Base-by-base conservation (phyloP, 768 basidiomycete genomes). In the Thelephora ganbajun region DNA sequence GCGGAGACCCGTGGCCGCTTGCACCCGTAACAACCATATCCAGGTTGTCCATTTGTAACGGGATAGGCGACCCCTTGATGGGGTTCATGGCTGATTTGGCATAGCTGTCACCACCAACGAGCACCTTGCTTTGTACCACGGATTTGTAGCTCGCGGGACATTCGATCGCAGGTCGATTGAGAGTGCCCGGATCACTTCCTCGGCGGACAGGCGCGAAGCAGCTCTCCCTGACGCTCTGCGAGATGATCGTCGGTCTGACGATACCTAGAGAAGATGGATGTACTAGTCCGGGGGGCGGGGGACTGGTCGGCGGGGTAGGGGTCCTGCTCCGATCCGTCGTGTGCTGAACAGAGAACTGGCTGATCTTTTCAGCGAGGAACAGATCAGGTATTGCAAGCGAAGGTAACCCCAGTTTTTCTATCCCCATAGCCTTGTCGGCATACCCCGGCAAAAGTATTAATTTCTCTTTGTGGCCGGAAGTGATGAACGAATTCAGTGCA, bases 371-470 rank as follows among this genome's bases (percentile, higher is more conserved):
- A 18, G 69, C 35, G 53, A 82, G 68, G 57, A 84, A 84, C 36
- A 84, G 68, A 48, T 76, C 68, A 20, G 77, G 70, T 47, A 79
- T 67, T 14, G 62, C 65, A 51, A 80, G 60, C 26, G 65, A 63
- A 2, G 79, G 79, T 34, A 83, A 68, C 23, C 62, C 61, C 23
- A 83, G 71, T n/a, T 70, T 71, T 47, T 64, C 63, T 53, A 83
- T 76, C 51, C 76, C 77, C 35, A 66, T 57, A 14, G 80, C 80
- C 57, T 79, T 69, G 11, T 80, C 74, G 35, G 67, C 59, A 59
- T 82, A 82, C 48, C 79, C 71, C 63, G 71, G 75, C 44, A 85
- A 67, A 33, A 84, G 68, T 50, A 78, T 69, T 51, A 84, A 66
- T 63, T 81, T 85, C 48, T 77, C 65, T 52, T 72, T 71, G 55